These are phyloP conservation scores for Epichloe elymi DNA, from an alignment of 2,329 filamentous ascomycete species.

Conservation along the genomic window DNA sequence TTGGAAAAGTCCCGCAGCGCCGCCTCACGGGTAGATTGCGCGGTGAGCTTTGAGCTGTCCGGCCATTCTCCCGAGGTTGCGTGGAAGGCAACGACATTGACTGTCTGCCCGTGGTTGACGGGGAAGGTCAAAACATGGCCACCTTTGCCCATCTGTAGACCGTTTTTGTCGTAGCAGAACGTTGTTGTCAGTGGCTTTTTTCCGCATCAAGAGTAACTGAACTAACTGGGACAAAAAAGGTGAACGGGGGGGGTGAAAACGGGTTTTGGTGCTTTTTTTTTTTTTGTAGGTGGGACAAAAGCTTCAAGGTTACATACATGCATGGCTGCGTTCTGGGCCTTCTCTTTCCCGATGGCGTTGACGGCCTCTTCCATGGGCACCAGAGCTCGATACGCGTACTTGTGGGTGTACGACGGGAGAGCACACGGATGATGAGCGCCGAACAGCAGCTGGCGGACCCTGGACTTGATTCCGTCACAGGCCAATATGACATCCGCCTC, in stretches of 20 bases:
- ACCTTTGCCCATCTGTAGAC: conserved; percentile 3
- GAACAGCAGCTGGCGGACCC: conserved; percentile 34
- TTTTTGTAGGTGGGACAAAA: not conserved
- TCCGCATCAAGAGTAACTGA: not conserved
- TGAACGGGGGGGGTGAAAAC: too few species aligned
- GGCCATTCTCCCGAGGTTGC: not conserved
- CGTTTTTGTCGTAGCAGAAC: too few species aligned
- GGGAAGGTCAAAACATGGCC: conserved; percentile 4
- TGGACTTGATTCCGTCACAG: conserved; percentile 52
- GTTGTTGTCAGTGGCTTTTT: not conserved
- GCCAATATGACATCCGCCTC: conserved; percentile 32
- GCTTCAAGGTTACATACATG: conserved; percentile 2
- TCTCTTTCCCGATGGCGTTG: conserved; percentile 29
- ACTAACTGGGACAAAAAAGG: not conserved
- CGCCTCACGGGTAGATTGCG: conserved; percentile 1
- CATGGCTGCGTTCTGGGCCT: conserved; percentile 14
- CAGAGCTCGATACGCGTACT: conserved; percentile 42
- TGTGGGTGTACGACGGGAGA: conserved; percentile 34
- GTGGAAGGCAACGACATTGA: conserved; percentile 5
- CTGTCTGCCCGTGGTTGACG: conserved; percentile 2
- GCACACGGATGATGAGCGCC: conserved; percentile 24
- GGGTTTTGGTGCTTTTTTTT: too few species aligned
- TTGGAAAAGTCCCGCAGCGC: conserved; percentile 2
- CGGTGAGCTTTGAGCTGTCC: not conserved
- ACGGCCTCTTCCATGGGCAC: conserved; percentile 38